Evolutionary conservation across 1,139 yeast genomes (phyloP), one percentile per base, ranked within the genome.

Genomic region (Debaryomyces udenii): DNA sequence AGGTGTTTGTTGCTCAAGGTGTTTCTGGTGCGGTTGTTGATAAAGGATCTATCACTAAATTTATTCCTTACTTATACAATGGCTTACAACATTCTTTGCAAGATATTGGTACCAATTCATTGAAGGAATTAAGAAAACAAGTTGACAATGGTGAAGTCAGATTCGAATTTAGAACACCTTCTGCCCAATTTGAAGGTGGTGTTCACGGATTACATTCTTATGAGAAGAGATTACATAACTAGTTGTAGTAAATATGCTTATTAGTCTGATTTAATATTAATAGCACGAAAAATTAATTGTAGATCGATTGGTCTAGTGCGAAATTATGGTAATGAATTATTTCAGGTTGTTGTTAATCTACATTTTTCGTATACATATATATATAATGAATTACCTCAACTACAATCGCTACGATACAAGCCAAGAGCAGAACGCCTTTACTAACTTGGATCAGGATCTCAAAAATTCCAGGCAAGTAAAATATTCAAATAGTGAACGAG

Each of bases 161-260:
- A 74, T 93, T 94, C 62, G 99, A 94, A 75, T 84, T 86, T 71
- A 89, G 99, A 81, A 90, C 99, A 54, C 96, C 98, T 41, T 87
- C 96, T 62, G 97, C 99, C 48, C 99, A 93, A 79, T 79, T 90
- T 54, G 99, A 93, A 75, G 99, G 99, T 75, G 98, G 98, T 69
- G 94, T 93, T 49, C 89, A 89, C 73, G 93, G 96, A 63, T 81
- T 94, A 69, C 91, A 89, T 79, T 90, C 97, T 48, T 93, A 87
- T 66, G 99, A 93, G 74, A 93, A 93, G 83, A 90, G 96, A 72
- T 79, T 93, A 64, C 96, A 89, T 79, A 89, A 89, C 67, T 87
- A 78, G 59, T 37, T 34, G 35, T 56, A 57, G 29, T 22, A 15
- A 18, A 39, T 33, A 29, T 36, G 31, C 5, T 6, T 20, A 20